Evolutionary conservation across 2,329 filamentous ascomycete genomes (phyloP).

Genomic region (Sclerotinia nivalis): DNA sequence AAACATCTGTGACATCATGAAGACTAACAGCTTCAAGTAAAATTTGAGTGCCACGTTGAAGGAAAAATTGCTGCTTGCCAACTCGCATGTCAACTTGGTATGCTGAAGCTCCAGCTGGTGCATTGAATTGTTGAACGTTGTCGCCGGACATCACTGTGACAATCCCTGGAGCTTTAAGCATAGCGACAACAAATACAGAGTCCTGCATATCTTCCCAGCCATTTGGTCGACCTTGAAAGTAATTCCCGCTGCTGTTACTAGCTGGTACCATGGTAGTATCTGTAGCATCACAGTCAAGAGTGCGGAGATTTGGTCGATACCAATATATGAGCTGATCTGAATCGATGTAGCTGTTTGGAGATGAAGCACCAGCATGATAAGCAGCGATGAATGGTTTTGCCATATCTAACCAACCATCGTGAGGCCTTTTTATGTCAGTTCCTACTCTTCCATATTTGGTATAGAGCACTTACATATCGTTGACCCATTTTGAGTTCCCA

Average conservation of each 20-base stretch:
- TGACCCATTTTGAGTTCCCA: conserved; percentile 44
- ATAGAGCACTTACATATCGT: conserved; percentile 31
- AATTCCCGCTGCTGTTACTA: conserved; percentile 28
- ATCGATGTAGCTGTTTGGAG: conserved; percentile 28
- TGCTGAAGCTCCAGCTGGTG: conserved; percentile 30
- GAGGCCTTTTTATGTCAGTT: conserved; percentile 40
- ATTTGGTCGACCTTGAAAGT: conserved; percentile 34
- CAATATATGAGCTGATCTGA: conserved; percentile 44
- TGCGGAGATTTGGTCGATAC: conserved; percentile 43
- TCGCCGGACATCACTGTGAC: conserved; percentile 39
- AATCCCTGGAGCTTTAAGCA: conserved; percentile 37
- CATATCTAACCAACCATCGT: conserved; percentile 49
- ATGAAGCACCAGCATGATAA: conserved; percentile 29
- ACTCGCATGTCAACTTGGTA: conserved; percentile 31
- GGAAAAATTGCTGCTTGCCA: conserved; percentile 31
- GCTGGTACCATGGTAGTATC: conserved; percentile 40
- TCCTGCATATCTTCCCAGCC: conserved; percentile 40
- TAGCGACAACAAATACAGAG: conserved; percentile 33
- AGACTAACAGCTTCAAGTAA: conserved; percentile 30
- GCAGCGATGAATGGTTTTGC: conserved; percentile 34
- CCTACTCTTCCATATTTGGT: too few species aligned
- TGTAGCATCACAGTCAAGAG: conserved; percentile 40
- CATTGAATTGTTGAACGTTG: conserved; percentile 29
- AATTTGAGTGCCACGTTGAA: conserved; percentile 25
- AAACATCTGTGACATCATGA: conserved; percentile 29